Conservation (phyloP, 2,329 filamentous ascomycete genomes). For the Ophiostoma tasmaniense region DNA sequence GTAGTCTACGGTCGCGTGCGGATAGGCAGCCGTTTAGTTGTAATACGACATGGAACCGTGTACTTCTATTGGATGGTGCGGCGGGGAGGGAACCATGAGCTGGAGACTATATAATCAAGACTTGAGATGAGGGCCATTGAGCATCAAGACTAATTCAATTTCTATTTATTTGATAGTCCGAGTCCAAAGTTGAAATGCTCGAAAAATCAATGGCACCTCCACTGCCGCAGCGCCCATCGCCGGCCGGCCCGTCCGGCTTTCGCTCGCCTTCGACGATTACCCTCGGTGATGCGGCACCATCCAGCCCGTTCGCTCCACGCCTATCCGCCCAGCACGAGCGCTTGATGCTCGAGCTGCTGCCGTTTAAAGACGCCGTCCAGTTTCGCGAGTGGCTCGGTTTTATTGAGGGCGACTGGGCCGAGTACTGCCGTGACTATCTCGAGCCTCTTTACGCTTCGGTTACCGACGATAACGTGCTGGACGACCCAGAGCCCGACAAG, state of each 20-base stretch:
- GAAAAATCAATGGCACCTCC: not conserved
- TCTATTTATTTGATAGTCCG: not conserved
- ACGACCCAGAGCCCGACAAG: slow-evolving; percentile 22
- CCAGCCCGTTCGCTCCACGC: not conserved
- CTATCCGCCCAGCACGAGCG: slow-evolving; percentile 30
- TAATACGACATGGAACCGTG: not conserved
- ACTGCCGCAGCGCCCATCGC: not conserved
- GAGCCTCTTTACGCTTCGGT: not conserved
- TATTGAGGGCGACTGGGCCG: slow-evolving; percentile 31
- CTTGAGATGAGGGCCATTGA: not conserved
- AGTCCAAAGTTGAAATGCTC: not conserved
- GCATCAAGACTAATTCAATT: not conserved
- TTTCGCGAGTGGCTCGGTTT: slow-evolving; percentile 32
- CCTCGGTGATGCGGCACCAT: not conserved
- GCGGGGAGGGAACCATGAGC: not conserved
- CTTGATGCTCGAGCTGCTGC: slow-evolving; percentile 33
- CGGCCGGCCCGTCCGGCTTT: not conserved
- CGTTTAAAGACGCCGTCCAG: slow-evolving; percentile 28
- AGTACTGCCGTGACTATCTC: slow-evolving; percentile 31
- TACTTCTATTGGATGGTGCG: not conserved
- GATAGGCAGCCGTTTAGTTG: not conserved
- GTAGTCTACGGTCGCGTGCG: not conserved
- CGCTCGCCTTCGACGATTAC: not conserved
- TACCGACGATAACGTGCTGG: not conserved
- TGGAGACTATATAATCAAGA: too few species aligned